A percentile compares a stretch with the other conserved stretches of the same genome.
These are phyloP conservation scores for Rhamnella rubrinervis DNA, from an alignment of 331 rosid species.

Conservation along the genomic window DNA sequence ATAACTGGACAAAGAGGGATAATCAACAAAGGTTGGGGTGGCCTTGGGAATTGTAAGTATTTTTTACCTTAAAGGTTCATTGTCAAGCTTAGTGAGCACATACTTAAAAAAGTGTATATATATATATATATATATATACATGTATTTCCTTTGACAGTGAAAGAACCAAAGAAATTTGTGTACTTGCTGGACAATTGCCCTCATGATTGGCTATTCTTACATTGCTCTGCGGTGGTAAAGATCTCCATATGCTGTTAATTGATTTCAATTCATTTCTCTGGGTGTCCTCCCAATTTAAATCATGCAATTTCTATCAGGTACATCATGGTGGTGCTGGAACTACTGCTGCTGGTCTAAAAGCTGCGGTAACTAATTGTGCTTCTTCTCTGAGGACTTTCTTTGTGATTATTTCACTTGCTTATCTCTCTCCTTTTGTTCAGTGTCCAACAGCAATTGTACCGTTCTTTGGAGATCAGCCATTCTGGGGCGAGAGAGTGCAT, in stretches of 20 bases:
- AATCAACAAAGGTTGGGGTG: slow-evolving; percentile 98
- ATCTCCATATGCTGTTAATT: slow-evolving; percentile 4
- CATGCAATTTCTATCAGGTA: slow-evolving; percentile 42
- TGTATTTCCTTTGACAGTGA: slow-evolving; percentile 56
- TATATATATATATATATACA: too few relatives aligned
- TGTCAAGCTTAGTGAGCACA: neutral
- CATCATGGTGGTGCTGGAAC: slow-evolving; percentile 99
- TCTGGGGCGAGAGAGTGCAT: slow-evolving; percentile 94
- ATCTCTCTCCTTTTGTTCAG: slow-evolving; percentile 23
- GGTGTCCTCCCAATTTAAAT: neutral
- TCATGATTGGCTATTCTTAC: slow-evolving; percentile 92
- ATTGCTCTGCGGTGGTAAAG: slow-evolving; percentile 82
- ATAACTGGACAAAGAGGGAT: slow-evolving; percentile 80
- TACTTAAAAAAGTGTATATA: neutral
- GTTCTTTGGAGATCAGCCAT: slow-evolving; percentile 91
- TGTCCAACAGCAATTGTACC: slow-evolving; percentile 91
- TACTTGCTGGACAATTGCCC: slow-evolving; percentile 89
- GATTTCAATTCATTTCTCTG: neutral
- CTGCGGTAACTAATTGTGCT: slow-evolving; percentile 54
- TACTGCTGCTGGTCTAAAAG: slow-evolving; percentile 96
- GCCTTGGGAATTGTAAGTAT: slow-evolving; percentile 84
- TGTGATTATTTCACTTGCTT: slow-evolving; percentile 7
- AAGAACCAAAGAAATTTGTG: slow-evolving; percentile 54
- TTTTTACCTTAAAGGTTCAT: slow-evolving; percentile 10
- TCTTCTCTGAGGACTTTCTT: slow-evolving; percentile 9